phyloP scores from a whole-genome alignment of 805 yeast species.

The Clavispora asparagi region DNA sequence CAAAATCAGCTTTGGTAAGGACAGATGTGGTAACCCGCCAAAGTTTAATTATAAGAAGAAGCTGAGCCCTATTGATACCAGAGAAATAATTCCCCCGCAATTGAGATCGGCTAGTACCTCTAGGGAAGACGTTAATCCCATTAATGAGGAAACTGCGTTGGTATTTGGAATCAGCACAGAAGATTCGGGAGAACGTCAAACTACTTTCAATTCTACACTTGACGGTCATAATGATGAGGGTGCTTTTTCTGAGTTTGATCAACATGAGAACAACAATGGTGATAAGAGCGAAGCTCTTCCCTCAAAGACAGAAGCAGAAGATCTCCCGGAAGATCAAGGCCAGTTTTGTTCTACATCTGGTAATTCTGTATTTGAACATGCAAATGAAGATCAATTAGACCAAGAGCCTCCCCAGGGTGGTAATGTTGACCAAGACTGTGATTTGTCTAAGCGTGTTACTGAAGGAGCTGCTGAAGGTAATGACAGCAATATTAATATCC shows the following conservation, averaged over 20 bases:
- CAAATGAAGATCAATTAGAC: too few relatives aligned
- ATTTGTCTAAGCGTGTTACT: too few relatives aligned
- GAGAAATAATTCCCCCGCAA: background rate
- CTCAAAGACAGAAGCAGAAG: too few relatives aligned
- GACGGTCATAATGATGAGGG: background rate
- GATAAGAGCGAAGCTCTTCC: too few relatives aligned
- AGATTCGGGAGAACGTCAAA: background rate
- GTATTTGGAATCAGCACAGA: slow-evolving; percentile 39
- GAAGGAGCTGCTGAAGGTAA: background rate
- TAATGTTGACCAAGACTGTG: too few relatives aligned
- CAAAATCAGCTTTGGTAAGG: slow-evolving; percentile 68
- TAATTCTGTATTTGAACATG: too few relatives aligned
- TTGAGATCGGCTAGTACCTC: background rate
- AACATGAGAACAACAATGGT: too few relatives aligned
- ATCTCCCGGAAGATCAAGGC: too few relatives aligned
- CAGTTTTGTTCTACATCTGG: too few relatives aligned
- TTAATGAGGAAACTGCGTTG: slow-evolving; percentile 36
- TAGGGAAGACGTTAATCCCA: background rate
- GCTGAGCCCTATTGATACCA: slow-evolving; percentile 14
- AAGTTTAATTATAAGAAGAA: slow-evolving; percentile 45
- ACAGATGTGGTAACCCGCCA: slow-evolving; percentile 74
- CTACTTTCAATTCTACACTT: background rate
- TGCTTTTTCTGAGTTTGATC: background rate
- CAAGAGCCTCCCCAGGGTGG: too few relatives aligned
- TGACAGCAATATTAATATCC: background rate